Conservation (phyloP, 345 rosid species). For the Anacardium occidentale region DNA sequence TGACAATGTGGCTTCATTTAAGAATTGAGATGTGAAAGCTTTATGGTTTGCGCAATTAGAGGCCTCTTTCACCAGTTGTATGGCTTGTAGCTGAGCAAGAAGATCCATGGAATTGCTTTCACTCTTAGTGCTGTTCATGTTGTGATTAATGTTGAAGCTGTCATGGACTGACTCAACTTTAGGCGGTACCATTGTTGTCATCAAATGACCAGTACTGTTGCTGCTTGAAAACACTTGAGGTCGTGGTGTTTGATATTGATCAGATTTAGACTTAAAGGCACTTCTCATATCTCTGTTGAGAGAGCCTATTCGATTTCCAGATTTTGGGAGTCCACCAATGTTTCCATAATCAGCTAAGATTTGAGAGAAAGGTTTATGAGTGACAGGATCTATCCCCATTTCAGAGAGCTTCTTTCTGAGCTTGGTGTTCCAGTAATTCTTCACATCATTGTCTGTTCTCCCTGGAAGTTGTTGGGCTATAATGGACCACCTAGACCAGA, state of each 20-base stretch:
- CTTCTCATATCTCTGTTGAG: conserved; percentile 43
- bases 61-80: conserved; percentile 61
- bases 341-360: conserved; percentile 81
- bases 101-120: conserved; percentile 46
- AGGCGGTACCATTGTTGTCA: conserved; percentile 16
- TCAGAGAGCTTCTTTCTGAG: conserved; percentile 82
- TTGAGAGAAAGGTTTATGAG: conserved; percentile 90
- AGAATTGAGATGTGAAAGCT: conserved; percentile 15
- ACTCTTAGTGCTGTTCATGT: conserved; percentile 6
- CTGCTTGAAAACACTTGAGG: conserved; percentile 19
- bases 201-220: conserved; percentile 16
- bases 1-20: conserved; percentile 34
- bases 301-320: conserved; percentile 45
- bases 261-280: conserved; percentile 27
- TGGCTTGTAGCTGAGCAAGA: conserved; percentile 73
- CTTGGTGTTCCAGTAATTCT: conserved; percentile 90
- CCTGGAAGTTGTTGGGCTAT: conserved; percentile 94
- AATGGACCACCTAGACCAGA: conserved; percentile 69
- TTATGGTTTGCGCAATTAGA: conserved; percentile 34
- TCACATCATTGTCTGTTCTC: conserved; percentile 91
- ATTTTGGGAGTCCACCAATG: conserved; percentile 57
- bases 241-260: conserved; percentile 13
- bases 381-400: conserved; percentile 93
- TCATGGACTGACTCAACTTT: conserved; percentile 31
- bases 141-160: conserved; percentile 18